A percentile compares a stretch with the other conserved stretches of the same genome.
phyloP scores from a whole-genome alignment of 228 moss, liverwort and hornwort species.

The Sphagnum magellanicum region DNA sequence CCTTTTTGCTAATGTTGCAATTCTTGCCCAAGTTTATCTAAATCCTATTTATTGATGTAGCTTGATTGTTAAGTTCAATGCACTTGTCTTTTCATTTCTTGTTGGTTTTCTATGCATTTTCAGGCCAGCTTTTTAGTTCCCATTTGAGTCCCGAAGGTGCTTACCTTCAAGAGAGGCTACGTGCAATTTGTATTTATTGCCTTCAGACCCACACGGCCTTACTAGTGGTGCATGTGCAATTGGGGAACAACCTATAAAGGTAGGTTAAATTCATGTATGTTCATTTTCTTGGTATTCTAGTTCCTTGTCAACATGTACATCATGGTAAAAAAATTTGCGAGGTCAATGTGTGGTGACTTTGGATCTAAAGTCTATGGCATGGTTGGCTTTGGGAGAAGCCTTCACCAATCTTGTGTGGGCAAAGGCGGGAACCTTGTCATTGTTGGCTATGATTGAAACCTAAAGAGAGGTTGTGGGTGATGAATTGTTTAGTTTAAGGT shows the following conservation, averaged over 20 bases:
- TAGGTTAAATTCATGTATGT: neutral
- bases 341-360: constrained; percentile 5
- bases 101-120: no score
- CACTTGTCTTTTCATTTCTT: no score
- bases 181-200: constrained; percentile 2
- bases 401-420: constrained; percentile 98
- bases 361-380: constrained; percentile 93
- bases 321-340: neutral
- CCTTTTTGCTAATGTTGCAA: constrained; percentile 80
- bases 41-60: no score
- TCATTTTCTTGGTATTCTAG: neutral
- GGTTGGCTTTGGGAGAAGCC: constrained; percentile 88
- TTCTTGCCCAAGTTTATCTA: constrained; percentile 45
- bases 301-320: neutral
- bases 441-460: no score
- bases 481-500: no score
- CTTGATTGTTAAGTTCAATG: no score
- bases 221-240: constrained; percentile 88
- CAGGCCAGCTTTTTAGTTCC: no score
- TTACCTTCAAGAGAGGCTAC: neutral
- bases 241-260: constrained; percentile 96
- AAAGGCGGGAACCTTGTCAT: constrained; percentile 34
- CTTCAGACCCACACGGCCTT: constrained; percentile 77
- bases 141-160: no score
- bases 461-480: no score